Conservation (phyloP, 192 early-diverging fungal species). For the Pilobolus umbonatus region DNA sequence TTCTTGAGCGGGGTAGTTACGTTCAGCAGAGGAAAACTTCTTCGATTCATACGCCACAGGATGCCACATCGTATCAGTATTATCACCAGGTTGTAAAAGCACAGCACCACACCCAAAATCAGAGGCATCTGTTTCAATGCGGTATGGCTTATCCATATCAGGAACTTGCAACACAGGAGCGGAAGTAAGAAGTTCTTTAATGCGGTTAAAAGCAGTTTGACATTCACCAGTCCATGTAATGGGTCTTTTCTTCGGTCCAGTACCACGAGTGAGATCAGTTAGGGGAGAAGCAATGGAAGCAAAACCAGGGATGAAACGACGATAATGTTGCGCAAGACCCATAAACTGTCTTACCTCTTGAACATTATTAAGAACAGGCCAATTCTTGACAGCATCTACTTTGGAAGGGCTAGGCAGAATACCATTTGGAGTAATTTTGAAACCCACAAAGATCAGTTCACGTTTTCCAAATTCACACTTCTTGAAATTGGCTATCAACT, state of each 20-base stretch:
- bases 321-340: too few species aligned
- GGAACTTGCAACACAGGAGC: conserved; percentile 10
- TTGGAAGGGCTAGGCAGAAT: too few species aligned
- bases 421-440: too few species aligned
- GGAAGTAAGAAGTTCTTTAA: background rate
- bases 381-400: too few species aligned
- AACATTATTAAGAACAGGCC: too few species aligned
- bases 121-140: conserved; percentile 4
- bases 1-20: conserved; percentile 26
- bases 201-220: background rate
- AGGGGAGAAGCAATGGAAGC: too few species aligned
- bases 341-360: too few species aligned
- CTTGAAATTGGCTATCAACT: conserved; percentile 1
- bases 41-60: conserved; percentile 34
- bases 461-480: too few species aligned
- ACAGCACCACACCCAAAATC: conserved; percentile 4
- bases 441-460: too few species aligned
- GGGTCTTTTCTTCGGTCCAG: background rate
- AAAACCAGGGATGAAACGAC: too few species aligned
- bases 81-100: background rate
- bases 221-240: conserved; percentile 1
- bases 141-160: background rate
- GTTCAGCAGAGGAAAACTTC: conserved; percentile 25
- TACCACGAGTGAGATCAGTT: too few species aligned
- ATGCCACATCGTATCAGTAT: background rate